A percentile compares a stretch with the other conserved stretches of the same genome.
These are phyloP conservation scores for Avena insularis DNA, from an alignment of 176 grass and related monocot species.

Conservation along the genomic window DNA sequence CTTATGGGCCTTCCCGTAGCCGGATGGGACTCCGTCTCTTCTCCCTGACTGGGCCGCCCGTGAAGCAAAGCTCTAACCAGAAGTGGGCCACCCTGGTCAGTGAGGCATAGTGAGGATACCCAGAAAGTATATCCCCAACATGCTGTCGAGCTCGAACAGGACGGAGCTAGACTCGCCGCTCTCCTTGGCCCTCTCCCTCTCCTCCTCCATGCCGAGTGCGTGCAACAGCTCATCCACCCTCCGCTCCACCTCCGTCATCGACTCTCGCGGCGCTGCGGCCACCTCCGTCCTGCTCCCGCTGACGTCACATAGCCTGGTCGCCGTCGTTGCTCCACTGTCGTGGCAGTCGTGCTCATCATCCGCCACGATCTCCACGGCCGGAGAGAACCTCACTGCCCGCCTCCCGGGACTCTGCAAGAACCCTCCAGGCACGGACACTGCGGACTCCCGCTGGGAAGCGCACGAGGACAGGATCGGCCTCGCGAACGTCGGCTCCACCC, in stretches of 20 bases:
- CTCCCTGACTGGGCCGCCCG: no score
- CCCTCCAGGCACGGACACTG: conserved; percentile 19
- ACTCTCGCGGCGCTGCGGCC: neutral
- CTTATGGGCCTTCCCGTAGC: no score
- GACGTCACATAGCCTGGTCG: conserved; percentile 26
- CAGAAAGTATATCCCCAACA: no score
- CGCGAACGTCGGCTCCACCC: conserved; percentile 35
- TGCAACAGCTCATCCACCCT: conserved; percentile 60
- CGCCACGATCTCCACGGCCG: conserved; percentile 62
- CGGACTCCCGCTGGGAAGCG: conserved; percentile 38
- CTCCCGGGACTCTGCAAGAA: conserved; percentile 39
- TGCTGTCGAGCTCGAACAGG: neutral
- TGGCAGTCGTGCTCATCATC: conserved; percentile 43
- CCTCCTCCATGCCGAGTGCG: conserved; percentile 50
- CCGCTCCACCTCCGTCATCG: conserved; percentile 36
- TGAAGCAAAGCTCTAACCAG: no score
- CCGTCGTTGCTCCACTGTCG: conserved; percentile 29
- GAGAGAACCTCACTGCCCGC: conserved; percentile 78
- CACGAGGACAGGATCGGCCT: conserved; percentile 62
- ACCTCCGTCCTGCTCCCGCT: neutral
- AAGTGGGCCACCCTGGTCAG: no score
- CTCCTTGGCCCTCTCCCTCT: conserved; percentile 60
- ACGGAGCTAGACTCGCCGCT: conserved; percentile 83
- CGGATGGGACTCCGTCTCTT: no score
- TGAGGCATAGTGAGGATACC: no score